Percentiles rank a stretch among this genome's conserved stretches.
phyloP scores from a whole-genome alignment of 148 eudicot species.

The Tetragonia tetragonoides region DNA sequence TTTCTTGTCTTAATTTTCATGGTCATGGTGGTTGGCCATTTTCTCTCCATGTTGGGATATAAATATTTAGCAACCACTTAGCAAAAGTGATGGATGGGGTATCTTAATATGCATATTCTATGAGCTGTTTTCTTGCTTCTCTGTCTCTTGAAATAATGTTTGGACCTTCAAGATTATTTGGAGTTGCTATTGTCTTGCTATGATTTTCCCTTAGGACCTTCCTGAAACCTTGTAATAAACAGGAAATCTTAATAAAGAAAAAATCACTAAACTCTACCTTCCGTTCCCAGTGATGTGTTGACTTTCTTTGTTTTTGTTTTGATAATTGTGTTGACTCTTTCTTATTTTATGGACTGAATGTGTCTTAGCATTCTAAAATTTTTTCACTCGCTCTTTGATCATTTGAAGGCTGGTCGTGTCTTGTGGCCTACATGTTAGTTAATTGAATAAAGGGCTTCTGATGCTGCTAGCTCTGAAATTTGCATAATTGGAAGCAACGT shows the following conservation, averaged over 20 bases:
- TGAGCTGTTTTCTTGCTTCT: not conserved
- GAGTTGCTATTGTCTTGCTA: not conserved
- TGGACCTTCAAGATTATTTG: not conserved
- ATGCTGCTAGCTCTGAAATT: not conserved
- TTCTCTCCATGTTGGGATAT: not conserved
- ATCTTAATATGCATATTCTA: not conserved
- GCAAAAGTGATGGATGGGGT: not conserved
- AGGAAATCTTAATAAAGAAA: not conserved
- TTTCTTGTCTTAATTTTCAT: not conserved
- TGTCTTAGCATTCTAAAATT: not conserved
- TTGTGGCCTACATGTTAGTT: not conserved
- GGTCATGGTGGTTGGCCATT: conserved; percentile 2
- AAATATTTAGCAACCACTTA: not conserved
- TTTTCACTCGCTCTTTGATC: not conserved
- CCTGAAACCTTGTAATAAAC: not conserved
- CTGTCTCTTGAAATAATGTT: not conserved
- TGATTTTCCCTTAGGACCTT: not conserved
- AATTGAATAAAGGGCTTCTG: not conserved
- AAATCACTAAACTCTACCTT: not conserved
- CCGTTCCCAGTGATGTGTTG: not conserved
- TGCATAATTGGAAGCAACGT: not conserved
- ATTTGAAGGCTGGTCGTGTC: not conserved
- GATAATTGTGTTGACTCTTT: not conserved
- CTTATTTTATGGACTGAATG: not conserved
- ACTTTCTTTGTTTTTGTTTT: not conserved